A percentile compares a stretch with the other conserved stretches of the same genome.
These are phyloP conservation scores for Neodidymelliopsis sp. DNA, from an alignment of 2,329 filamentous ascomycete genomes.

Conservation along the genomic window DNA sequence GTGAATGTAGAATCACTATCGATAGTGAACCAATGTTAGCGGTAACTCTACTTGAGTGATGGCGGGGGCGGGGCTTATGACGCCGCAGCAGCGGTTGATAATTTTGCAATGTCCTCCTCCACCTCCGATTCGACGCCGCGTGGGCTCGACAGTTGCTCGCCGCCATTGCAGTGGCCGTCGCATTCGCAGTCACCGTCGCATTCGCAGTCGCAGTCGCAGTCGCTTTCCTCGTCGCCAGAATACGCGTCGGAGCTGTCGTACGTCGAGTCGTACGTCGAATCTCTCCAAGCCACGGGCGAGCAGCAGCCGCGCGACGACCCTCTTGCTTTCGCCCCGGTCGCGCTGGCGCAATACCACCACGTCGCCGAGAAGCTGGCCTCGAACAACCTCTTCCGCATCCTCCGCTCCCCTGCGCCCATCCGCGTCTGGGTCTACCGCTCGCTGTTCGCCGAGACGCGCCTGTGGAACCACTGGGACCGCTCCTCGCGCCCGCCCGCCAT, in stretches of 20 bases:
- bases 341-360: conserved; percentile 36
- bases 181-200: too few relatives aligned
- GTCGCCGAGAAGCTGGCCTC: conserved; percentile 30
- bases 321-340: conserved; percentile 31
- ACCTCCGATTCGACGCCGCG: conserved; percentile 20
- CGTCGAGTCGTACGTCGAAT: not conserved
- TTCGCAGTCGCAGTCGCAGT: too few relatives aligned
- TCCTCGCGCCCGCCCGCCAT: conserved; percentile 6
- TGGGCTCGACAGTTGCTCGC: not conserved
- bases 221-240: too few relatives aligned
- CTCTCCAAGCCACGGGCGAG: too few relatives aligned
- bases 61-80: conserved; percentile 26
- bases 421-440: conserved; percentile 38
- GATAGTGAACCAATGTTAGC: too few relatives aligned
- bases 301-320: not conserved
- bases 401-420: conserved; percentile 36
- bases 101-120: conserved; percentile 19
- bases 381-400: conserved; percentile 35
- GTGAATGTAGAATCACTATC: too few relatives aligned
- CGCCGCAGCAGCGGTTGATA: conserved; percentile 9
- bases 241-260: too few relatives aligned
- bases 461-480: conserved; percentile 33
- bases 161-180: not conserved
- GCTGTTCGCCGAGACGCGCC: conserved; percentile 29
- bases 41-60: not conserved